Conservation (phyloP, 805 yeast genomes). For the Saitoella complicata region DNA sequence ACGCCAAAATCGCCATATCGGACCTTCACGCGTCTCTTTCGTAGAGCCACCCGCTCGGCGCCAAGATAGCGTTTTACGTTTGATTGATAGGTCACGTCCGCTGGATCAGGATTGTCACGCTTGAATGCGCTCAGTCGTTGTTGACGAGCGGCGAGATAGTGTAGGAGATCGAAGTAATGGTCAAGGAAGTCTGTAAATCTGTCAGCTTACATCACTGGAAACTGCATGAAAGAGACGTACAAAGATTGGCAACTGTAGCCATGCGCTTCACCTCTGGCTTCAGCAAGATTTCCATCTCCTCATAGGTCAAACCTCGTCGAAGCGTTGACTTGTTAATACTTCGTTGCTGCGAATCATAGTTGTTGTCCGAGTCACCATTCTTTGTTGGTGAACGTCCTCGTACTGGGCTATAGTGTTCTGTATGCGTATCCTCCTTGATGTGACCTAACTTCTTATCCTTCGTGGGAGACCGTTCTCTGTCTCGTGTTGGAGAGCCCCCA, state of each 20-base stretch:
- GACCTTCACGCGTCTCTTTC: constrained; percentile 83
- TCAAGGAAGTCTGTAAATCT: constrained; percentile 60
- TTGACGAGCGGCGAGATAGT: constrained; percentile 74
- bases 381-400: no score
- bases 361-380: no score
- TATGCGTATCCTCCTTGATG: no score
- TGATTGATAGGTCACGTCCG: constrained; percentile 37
- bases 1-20: constrained; percentile 90
- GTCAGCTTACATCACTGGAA: no score
- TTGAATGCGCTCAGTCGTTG: constrained; percentile 58
- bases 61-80: constrained; percentile 45
- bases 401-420: no score
- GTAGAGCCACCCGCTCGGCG: constrained; percentile 65
- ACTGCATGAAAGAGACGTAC: neutral
- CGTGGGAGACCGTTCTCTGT: no score
- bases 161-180: constrained; percentile 90
- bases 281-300: neutral
- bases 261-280: neutral
- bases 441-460: no score
- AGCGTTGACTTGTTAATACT: no score
- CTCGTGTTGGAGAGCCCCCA: no score
- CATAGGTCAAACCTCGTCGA: neutral
- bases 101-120: constrained; percentile 26
- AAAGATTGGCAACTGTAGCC: constrained; percentile 1
- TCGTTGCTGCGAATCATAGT: no score